phyloP scores from a whole-genome alignment of 805 yeast species.

The Citeromyces nyonsensis region DNA sequence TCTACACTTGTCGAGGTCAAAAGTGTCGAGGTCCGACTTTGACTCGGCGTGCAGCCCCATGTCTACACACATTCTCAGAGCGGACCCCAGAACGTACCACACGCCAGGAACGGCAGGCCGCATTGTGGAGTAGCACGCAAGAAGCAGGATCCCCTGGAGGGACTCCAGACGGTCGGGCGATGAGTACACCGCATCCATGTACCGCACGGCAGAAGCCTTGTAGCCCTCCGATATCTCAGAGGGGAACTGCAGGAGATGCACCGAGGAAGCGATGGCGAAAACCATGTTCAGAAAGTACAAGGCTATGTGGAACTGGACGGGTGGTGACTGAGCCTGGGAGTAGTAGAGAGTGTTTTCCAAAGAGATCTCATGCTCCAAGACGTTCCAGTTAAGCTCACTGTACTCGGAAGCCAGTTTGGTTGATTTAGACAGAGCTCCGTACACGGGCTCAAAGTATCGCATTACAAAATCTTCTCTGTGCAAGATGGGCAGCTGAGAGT shows the following conservation, averaged over 20 bases:
- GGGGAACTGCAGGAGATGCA: conserved; percentile 53
- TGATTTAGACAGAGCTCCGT: conserved; percentile 45
- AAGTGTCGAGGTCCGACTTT: conserved; percentile 28
- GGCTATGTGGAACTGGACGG: conserved; percentile 30
- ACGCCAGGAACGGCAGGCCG: conserved; percentile 83
- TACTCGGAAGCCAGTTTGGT: conserved; percentile 44
- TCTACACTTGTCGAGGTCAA: conserved; percentile 52
- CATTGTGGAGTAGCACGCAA: conserved; percentile 68
- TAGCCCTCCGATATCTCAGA: conserved; percentile 55
- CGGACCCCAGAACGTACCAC: conserved; percentile 83
- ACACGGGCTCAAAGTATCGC: conserved; percentile 60
- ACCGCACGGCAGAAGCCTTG: conserved; percentile 45
- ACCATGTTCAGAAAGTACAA: conserved; percentile 61
- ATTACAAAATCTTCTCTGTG: conserved; percentile 68
- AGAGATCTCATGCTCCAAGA: conserved; percentile 9
- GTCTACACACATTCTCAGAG: conserved; percentile 68
- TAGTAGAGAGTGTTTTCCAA: conserved; percentile 29
- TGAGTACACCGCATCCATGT: conserved; percentile 38
- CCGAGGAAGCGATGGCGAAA: conserved; percentile 71
- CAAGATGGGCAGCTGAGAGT: conserved; percentile 70
- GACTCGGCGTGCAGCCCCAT: conserved; percentile 68
- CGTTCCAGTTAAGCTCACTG: conserved; percentile 24
- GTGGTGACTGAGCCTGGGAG: conserved; percentile 19
- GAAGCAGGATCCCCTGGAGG: conserved; percentile 53
- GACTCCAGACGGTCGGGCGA: conserved; percentile 53